Base-by-base conservation (phyloP, 2,329 filamentous ascomycete genomes). In the Raffaelea arxii region DNA sequence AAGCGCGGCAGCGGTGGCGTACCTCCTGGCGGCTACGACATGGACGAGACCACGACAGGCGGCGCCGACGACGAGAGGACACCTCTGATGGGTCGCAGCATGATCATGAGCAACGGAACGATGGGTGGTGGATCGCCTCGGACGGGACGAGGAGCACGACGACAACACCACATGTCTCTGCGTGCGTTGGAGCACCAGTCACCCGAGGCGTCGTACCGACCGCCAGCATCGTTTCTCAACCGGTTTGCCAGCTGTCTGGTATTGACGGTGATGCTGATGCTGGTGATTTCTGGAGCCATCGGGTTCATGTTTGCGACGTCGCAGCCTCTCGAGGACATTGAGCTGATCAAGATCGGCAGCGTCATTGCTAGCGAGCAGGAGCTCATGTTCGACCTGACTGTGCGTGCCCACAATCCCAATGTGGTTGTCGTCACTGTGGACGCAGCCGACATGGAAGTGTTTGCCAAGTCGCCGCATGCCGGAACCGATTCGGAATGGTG, bases 331-430 rank as follows among this genome's bases (percentile, higher is more conserved):
- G 77, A 79, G 23, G 80, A 86, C 53, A 85, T 97, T 49, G 73
- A 84, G 53, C 78, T 97, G 39, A 71, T 84, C 46, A 82, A 83
- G 52, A 88, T 98, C 54, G 80, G 84, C 56, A 94, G 95, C 54
- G 88, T 98, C 22, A 76, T 97, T 42, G 90, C 90, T 3, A 95
- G 87, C 56, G 87, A 95, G 62, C 87, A 95, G 62, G 90, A 97
- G 61, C 75, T 98, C 37, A 95, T 98, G 79, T 77, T 97, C 57
- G 91, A 98, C 62, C 68, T 98, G 42, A 80, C 86, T 19, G 87
- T 98, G 49, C 80, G 80, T 54, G 92, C 91, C 1, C 74, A 91
- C 56, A 98, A 98, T 60, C 90, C 91, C 1, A 98, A 97, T 56
- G 81, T 96, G 36, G 84, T 97, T 35, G 81, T 88, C 2, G 84